phyloP scores from a whole-genome alignment of 2,329 filamentous ascomycete genomes.

The Fusarium bulbicola region DNA sequence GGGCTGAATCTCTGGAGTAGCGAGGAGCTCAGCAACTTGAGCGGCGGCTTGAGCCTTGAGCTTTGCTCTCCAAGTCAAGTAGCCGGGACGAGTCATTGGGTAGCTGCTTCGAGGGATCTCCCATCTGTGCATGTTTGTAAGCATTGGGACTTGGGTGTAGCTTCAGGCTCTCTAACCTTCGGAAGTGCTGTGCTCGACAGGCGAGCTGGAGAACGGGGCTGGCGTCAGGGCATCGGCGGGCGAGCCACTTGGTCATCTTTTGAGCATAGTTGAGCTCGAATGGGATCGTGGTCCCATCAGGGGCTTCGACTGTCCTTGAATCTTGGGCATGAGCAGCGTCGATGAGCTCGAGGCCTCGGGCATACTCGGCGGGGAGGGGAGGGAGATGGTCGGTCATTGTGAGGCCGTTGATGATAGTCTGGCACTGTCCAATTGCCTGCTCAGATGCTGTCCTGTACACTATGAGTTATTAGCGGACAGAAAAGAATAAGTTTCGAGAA shows the following conservation, averaged over 20 bases:
- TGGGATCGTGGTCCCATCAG: constrained; percentile 60
- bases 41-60: constrained; percentile 72
- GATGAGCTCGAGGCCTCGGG: constrained; percentile 70
- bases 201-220: constrained; percentile 76
- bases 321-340: constrained; percentile 67
- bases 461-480: not conserved
- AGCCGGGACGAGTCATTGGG: constrained; percentile 78
- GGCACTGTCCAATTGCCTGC: not conserved
- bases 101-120: constrained; percentile 79
- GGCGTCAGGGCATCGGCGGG: constrained; percentile 66
- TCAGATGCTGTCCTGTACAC: not conserved
- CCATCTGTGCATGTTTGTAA: constrained; percentile 61
- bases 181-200: constrained; percentile 85
- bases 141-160: not conserved
- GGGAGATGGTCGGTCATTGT: constrained; percentile 38
- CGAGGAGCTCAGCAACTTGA: constrained; percentile 64
- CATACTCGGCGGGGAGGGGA: constrained; percentile 52
- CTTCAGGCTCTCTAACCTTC: constrained; percentile 56
- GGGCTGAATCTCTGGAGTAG: constrained; percentile 48
- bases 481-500: not conserved
- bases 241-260: constrained; percentile 81
- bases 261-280: constrained; percentile 86
- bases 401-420: not conserved
- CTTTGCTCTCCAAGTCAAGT: constrained; percentile 80
- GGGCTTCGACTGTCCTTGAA: constrained; percentile 51